Evolutionary conservation across 2,329 filamentous ascomycete species (phyloP).

Genomic region (Fusarium begoniae): DNA sequence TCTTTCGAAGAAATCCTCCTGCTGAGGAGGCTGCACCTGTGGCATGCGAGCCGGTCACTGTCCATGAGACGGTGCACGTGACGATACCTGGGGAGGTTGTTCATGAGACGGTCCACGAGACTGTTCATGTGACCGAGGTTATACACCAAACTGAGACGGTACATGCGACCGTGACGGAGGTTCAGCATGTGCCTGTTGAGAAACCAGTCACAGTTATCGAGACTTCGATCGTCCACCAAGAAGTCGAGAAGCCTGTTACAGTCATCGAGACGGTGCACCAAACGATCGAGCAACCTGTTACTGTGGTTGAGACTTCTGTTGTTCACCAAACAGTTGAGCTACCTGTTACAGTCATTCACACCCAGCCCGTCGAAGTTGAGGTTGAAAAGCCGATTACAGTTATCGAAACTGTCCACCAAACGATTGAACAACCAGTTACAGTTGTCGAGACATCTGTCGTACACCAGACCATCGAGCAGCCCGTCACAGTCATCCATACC

Average conservation of each 20-base stretch:
- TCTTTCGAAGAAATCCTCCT: constrained; percentile 18
- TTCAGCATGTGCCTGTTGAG: constrained; percentile 4
- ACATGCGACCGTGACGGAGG: constrained; percentile 6
- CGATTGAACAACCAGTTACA: constrained; percentile 4
- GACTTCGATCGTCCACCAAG: not conserved
- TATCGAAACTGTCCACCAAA: constrained; percentile 5
- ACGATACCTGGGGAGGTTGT: constrained; percentile 12
- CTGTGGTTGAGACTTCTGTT: constrained; percentile 3
- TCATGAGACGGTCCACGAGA: not conserved
- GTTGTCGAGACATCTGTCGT: constrained; percentile 6
- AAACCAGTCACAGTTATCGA: constrained; percentile 1
- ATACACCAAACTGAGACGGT: not conserved
- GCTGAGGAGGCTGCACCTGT: constrained; percentile 6
- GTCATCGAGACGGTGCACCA: constrained; percentile 15
- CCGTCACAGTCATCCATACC: not conserved
- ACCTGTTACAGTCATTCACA: constrained; percentile 5
- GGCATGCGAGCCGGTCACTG: constrained; percentile 18
- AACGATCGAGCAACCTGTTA: constrained; percentile 5
- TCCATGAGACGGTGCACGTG: constrained; percentile 2
- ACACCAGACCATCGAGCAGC: not conserved
- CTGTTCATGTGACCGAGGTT: constrained; percentile 5
- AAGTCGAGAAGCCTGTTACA: constrained; percentile 17
- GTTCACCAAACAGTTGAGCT: constrained; percentile 11
- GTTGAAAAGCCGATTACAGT: constrained; percentile 18
- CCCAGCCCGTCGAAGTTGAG: not conserved